phyloP scores from a whole-genome alignment of 352 stramenopile genomes.

The Phytopythium delawarense region DNA sequence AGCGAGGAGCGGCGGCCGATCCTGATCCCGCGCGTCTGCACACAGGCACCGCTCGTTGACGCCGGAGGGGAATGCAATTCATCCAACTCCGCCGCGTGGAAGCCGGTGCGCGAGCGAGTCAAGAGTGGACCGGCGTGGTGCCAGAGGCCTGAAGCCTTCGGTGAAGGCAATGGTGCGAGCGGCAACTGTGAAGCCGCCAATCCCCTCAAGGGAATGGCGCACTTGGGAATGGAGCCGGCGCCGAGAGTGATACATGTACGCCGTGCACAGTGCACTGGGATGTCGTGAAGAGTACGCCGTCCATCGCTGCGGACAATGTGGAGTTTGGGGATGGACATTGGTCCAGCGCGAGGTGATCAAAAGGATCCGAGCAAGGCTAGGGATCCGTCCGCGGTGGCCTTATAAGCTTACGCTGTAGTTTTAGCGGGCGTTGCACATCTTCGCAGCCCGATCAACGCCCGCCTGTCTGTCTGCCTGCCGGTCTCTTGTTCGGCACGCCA shows the following conservation, averaged over 20 bases:
- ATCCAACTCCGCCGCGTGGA: background rate
- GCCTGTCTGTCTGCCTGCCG: background rate
- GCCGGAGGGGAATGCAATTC: background rate
- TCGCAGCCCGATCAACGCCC: background rate
- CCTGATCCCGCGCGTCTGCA: too few relatives aligned
- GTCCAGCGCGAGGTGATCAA: background rate
- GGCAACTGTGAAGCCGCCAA: background rate
- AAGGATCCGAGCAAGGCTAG: background rate
- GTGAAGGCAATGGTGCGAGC: too few relatives aligned
- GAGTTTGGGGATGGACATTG: background rate
- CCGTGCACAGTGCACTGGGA: background rate
- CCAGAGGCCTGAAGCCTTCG: background rate
- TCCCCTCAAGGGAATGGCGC: too few relatives aligned
- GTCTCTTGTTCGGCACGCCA: slow-evolving; percentile 1
- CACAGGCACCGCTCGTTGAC: background rate
- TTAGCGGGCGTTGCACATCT: background rate
- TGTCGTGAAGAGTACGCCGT: background rate
- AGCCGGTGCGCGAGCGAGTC: background rate
- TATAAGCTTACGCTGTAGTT: background rate
- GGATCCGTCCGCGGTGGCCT: background rate
- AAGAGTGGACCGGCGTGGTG: background rate
- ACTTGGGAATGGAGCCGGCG: too few relatives aligned
- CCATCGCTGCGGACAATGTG: background rate
- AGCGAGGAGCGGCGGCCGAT: too few relatives aligned
- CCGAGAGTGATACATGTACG: too few relatives aligned